Base-by-base conservation (phyloP, 169 alveolate species). In the Blepharisma undulans region DNA sequence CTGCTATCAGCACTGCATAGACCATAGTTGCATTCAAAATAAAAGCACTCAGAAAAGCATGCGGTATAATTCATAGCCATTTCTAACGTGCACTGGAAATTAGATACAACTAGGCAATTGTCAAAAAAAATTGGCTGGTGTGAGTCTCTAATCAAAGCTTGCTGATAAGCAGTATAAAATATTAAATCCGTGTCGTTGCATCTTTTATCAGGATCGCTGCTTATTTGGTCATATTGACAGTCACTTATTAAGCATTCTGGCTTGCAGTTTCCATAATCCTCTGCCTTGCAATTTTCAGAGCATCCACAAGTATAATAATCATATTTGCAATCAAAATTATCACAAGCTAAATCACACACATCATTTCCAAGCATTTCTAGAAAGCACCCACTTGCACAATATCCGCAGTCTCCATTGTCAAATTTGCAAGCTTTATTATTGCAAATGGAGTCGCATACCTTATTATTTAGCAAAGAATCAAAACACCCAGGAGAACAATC, bases 331-430 rank as follows among this genome's bases (percentile, higher is more conserved):
- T 78, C 86, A 78, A 32, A 22, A 78, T 19, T 78, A 78, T 78
- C 7, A 60, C 90, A 86, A 19, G 22, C 71, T 2, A 2, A 4
- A 86, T 86, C 90, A 86, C 90, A 86, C 5, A 25, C 84, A n/a
- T 27, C 33, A 34, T 86, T 71, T n/a, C 32, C 2, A 59, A 66
- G 25, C 48, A 61, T 29, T 18, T 86, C 90, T 19, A 18, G 7
- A 61, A 71, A 86, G 82, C 90, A 59, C 32, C 84, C 90, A 21
- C 22, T 32, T 72, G 79, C 59, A n/a, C 84, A 61, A 22, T 71
- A 86, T 12, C 76, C 66, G 33, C 89, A 82, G 7, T 8, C 76
- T 18, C 89, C 89, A 30, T 82, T 14, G 16, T 82, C 76, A 48
- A n/a, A 82, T 19, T 33, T 82, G 16, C 89, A 82, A 34, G 22